Evolutionary conservation across 2,329 filamentous ascomycete species (phyloP).

Genomic region (Penicillium fuscoglaucum): DNA sequence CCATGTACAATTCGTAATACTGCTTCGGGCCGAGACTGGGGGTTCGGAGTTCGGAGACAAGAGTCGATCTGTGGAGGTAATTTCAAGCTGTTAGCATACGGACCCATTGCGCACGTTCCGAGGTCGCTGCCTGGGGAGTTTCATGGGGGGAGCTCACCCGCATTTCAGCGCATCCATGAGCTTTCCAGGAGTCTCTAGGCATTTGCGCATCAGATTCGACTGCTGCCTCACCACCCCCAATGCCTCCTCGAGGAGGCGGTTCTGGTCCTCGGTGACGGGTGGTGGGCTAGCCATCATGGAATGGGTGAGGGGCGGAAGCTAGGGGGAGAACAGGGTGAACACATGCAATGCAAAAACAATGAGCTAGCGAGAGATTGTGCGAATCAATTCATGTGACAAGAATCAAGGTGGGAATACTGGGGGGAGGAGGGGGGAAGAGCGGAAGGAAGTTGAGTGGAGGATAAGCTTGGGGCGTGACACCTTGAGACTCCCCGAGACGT

Average conservation of each 20-base stretch:
- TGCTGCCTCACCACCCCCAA: constrained; percentile 95
- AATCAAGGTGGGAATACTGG: constrained; percentile 3
- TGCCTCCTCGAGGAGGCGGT: constrained; percentile 94
- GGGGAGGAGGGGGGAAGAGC: neutral
- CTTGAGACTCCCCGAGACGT: constrained; percentile 22
- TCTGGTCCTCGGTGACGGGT: constrained; percentile 73
- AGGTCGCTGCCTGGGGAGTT: constrained; percentile 28
- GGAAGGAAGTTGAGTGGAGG: constrained; percentile 27
- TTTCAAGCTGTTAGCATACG: constrained; percentile 17
- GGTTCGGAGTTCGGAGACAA: constrained; percentile 97
- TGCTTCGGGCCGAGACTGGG: constrained; percentile 98
- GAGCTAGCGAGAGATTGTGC: constrained; percentile 7
- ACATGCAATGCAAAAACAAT: constrained; percentile 24
- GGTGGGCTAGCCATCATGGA: constrained; percentile 53
- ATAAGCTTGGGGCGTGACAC: constrained; percentile 21
- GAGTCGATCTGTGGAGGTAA: constrained; percentile 71
- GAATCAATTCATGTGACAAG: constrained; percentile 13
- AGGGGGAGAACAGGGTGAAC: constrained; percentile 27
- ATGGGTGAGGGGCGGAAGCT: constrained; percentile 24
- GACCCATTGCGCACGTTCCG: constrained; percentile 16
- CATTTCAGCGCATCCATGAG: constrained; percentile 99
- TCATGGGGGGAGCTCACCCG: constrained; percentile 66
- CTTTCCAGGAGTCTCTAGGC: constrained; percentile 93
- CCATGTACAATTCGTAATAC: constrained; percentile 99
- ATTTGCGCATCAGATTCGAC: constrained; percentile 95